Percentiles rank a stretch among this genome's conserved stretches.
phyloP scores from a whole-genome alignment of 2,329 filamentous ascomycete genomes.

The Colletotrichum incanum region DNA sequence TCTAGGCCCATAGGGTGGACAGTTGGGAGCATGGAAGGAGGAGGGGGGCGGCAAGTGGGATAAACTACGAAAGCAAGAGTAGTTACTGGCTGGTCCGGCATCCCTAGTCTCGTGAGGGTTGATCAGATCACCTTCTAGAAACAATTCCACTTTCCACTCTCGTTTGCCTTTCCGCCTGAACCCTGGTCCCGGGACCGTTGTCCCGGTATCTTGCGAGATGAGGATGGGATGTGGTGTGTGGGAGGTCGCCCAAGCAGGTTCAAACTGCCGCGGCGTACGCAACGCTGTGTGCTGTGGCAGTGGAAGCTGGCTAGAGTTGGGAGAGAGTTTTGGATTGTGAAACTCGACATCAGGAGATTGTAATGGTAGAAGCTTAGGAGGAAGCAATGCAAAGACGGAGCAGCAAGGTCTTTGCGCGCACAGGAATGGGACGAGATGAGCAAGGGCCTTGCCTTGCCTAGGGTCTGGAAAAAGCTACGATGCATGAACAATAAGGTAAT shows the following conservation, averaged over 20 bases:
- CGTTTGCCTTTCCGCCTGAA: slow-evolving; percentile 3
- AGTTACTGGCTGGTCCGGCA: slow-evolving; percentile 23
- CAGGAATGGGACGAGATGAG: neutral
- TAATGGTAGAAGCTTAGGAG: slow-evolving; percentile 10
- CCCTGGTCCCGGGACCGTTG: slow-evolving; percentile 12
- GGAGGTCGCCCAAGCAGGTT: neutral
- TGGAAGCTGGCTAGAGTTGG: slow-evolving; percentile 20
- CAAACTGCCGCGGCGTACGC: neutral
- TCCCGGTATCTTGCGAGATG: slow-evolving; percentile 2
- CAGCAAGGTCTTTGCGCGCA: slow-evolving; percentile 6
- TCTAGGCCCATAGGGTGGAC: slow-evolving; percentile 13
- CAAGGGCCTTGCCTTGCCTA: slow-evolving; percentile 14
- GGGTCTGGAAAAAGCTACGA: slow-evolving; percentile 21
- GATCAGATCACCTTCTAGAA: slow-evolving; percentile 36
- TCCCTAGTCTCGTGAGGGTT: slow-evolving; percentile 22
- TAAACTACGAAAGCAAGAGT: neutral
- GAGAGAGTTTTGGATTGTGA: slow-evolving; percentile 39
- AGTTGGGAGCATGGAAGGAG: slow-evolving; percentile 9
- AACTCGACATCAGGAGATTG: slow-evolving; percentile 32
- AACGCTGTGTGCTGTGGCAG: neutral
- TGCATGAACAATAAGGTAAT: slow-evolving; percentile 32
- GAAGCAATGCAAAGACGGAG: neutral
- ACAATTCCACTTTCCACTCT: slow-evolving; percentile 18
- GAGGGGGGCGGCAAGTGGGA: slow-evolving; percentile 15
- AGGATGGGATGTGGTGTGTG: slow-evolving; percentile 9